Base-by-base conservation (phyloP, 306 rosid species). In the Rosa persica region DNA sequence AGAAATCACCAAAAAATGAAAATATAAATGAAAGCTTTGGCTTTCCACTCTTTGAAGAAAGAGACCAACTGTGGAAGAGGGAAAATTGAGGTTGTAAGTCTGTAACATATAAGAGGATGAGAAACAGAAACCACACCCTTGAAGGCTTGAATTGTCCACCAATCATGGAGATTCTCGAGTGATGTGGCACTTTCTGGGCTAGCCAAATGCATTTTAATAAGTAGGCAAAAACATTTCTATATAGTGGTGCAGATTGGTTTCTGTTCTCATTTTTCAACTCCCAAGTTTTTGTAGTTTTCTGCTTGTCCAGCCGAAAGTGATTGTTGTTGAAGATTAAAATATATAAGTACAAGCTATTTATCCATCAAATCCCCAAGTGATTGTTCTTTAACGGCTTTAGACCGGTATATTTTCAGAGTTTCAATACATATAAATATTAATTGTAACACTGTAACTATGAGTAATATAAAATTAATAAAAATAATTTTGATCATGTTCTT, bases 111-210 rank as follows among this genome's bases (percentile, higher is more conserved):
- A 58, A 58, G 40, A 43, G 42, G 79, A 76, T 11, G 72, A 46
- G 73, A 48, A 80, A 74, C 81, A 46, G 73, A 48, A 80, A 74
- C 81, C 81, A 72, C 57, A 17, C 30, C 25, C 78, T 43, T 4
- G 13, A 64, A 62, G 22, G 25, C 12, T 61, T 42, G 72, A 10
- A 73, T 19, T 27, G 80, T 22, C 67, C 64, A 64, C 81, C 88
- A 81, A 76, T 64, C 54, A 73, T 81, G 83, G 83, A 72, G 76
- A 70, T 67, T 52, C 40, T 13, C 11, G 25, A 27, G 81, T 73
- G 79, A 82, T 60, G 88, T 82, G 88, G 84, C 86, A 67, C 27
- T n/a, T 39, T 52, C 40, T 13, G 27, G 39, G 64, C 75, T 17
- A 15, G 43, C 42, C 55, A 58, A 40, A 5, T 8, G 4, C 17